A percentile compares a stretch with the other conserved stretches of the same genome.
Evolutionary conservation across 2,329 filamentous ascomycete species (phyloP).

Genomic region (Chaetomiaceae sp.): DNA sequence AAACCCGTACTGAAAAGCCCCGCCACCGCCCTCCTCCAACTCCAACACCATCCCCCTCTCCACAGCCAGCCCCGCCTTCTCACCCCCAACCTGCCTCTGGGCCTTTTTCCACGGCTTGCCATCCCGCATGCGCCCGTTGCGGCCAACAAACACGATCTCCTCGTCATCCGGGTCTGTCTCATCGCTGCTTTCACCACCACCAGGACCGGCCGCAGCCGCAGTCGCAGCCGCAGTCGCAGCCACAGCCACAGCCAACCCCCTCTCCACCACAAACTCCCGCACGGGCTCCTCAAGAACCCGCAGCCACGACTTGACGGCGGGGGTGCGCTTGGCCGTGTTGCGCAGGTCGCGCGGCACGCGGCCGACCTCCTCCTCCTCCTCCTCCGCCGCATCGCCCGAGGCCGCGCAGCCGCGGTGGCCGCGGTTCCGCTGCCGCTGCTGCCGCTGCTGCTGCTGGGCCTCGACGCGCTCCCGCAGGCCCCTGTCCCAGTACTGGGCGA

Average conservation of each 20-base stretch:
- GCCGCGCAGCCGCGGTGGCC: too few species aligned
- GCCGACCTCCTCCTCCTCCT: constrained; percentile 38
- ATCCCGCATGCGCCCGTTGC: constrained; percentile 54
- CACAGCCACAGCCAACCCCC: constrained; percentile 18
- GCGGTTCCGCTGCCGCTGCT: constrained; percentile 28
- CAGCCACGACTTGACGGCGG: constrained; percentile 73
- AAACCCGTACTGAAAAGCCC: constrained; percentile 70
- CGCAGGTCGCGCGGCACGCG: constrained; percentile 76
- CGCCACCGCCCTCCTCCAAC: constrained; percentile 57
- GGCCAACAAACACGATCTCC: constrained; percentile 57
- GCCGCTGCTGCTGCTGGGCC: constrained; percentile 35
- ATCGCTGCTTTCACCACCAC: constrained; percentile 26
- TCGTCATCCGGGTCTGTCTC: constrained; percentile 62
- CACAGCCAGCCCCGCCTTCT: constrained; percentile 59
- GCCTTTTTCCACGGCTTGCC: constrained; percentile 43
- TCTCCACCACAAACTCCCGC: constrained; percentile 64
- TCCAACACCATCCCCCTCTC: constrained; percentile 72
- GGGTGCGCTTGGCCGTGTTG: constrained; percentile 72
- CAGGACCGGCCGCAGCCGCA: background rate
- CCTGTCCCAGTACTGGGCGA: constrained; percentile 79
- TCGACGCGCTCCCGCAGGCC: constrained; percentile 49
- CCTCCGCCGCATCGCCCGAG: background rate
- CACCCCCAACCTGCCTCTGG: constrained; percentile 43
- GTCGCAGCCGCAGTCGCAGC: constrained; percentile 13
- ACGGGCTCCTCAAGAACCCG: constrained; percentile 83